These are phyloP conservation scores for Dactylorhiza incarnata DNA, from an alignment of 106 monocot species.

Conservation along the genomic window DNA sequence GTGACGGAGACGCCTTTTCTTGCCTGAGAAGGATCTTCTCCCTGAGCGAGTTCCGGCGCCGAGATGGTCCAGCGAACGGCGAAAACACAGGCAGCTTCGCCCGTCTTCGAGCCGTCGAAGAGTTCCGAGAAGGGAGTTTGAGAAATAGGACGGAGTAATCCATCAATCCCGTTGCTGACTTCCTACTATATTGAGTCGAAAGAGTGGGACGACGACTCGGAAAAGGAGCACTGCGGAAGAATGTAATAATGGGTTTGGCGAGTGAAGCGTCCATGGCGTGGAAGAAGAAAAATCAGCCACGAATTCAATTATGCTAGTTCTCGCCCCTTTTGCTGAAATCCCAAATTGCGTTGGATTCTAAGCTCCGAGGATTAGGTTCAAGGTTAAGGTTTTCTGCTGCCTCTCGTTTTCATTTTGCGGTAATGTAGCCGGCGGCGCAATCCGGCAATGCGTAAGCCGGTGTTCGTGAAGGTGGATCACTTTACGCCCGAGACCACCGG, in stretches of 20 bases:
- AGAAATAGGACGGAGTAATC: constrained; percentile 11
- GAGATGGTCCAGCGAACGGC: constrained; percentile 8
- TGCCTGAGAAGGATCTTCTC: constrained; percentile 32
- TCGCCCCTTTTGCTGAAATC: no score
- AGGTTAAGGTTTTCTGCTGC: no score
- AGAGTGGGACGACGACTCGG: background rate
- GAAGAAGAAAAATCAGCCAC: background rate
- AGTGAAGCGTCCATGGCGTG: constrained; percentile 8
- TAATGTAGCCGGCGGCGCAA: no score
- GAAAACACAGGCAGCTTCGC: constrained; percentile 5
- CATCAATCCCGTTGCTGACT: background rate
- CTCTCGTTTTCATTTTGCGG: no score
- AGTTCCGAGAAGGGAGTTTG: constrained; percentile 16
- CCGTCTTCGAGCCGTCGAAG: background rate
- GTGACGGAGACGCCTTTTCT: constrained; percentile 23
- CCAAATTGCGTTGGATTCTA: no score
- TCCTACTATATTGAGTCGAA: background rate
- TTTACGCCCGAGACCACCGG: no score
- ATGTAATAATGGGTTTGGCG: constrained; percentile 14
- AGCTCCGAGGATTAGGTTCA: no score
- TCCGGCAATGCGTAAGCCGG: no score
- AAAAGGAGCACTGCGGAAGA: constrained; percentile 13
- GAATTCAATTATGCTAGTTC: background rate
- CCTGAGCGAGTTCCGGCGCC: constrained; percentile 45
- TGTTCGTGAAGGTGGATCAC: no score